phyloP scores from a whole-genome alignment of 2,329 filamentous ascomycete genomes.

The Fusarium acutatum region DNA sequence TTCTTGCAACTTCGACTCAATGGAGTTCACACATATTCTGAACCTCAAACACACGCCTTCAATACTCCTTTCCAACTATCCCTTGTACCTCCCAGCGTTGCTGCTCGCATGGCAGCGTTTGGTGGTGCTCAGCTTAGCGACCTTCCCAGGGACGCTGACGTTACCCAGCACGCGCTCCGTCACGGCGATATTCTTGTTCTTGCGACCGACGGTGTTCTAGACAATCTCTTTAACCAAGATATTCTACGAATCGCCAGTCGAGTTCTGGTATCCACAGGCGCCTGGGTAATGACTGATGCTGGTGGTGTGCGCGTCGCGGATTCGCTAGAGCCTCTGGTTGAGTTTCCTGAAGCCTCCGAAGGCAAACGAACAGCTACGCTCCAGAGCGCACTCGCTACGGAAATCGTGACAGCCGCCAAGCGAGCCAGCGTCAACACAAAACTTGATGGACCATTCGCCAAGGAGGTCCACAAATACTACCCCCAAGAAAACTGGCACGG shows the following conservation, averaged over 20 bases:
- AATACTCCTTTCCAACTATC: slow-evolving; percentile 97
- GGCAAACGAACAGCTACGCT: slow-evolving; percentile 60
- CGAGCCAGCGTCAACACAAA: slow-evolving; percentile 82
- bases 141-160: slow-evolving; percentile 82
- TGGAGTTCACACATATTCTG: slow-evolving; percentile 82
- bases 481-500: slow-evolving; percentile 88
- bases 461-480: slow-evolving; percentile 88
- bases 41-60: slow-evolving; percentile 93
- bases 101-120: slow-evolving; percentile 82
- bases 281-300: slow-evolving; percentile 72
- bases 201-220: slow-evolving; percentile 94
- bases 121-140: slow-evolving; percentile 85
- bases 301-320: slow-evolving; percentile 70
- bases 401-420: slow-evolving; percentile 85
- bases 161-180: slow-evolving; percentile 77
- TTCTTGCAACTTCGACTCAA: slow-evolving; percentile 88
- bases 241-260: slow-evolving; percentile 81
- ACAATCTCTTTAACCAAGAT: slow-evolving; percentile 93
- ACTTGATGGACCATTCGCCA: slow-evolving; percentile 91
- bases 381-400: slow-evolving; percentile 80
- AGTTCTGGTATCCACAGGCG: slow-evolving; percentile 76
- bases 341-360: slow-evolving; percentile 39
- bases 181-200: slow-evolving; percentile 95
- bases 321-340: slow-evolving; percentile 60
- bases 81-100: slow-evolving; percentile 81